Evolutionary conservation across 2,329 filamentous ascomycete species (phyloP), one percentile per base, ranked within the genome.

Genomic region (Diaporthe sp.): DNA sequence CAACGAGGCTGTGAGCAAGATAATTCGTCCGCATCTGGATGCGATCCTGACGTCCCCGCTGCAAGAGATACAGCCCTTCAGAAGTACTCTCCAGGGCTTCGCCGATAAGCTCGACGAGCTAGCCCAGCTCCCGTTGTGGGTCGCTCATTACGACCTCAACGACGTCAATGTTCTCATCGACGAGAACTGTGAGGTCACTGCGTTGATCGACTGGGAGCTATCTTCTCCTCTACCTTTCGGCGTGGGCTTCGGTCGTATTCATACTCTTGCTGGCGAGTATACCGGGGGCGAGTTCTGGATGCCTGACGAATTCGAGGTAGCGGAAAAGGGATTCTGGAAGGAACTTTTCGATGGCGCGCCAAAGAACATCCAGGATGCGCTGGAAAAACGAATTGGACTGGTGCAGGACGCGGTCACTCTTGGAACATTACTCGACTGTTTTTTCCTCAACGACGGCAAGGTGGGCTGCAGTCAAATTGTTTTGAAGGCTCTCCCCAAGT

Each of bases 201-300:
- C 35, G 15, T 25, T 60, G 33, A 60, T 60, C 35, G 57, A 60
- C n/a, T 60, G 57, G 57, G 57, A 60, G n/a, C n/a, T 40, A 13
- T 60, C 57, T 9, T n/a, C 57, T 5, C 35, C 57, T 9, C 35
- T 60, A 17, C 57, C 57, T 38, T 60, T 60, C 35, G 57, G 57
- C 7, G 35, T 19, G 22, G 57, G 57, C 4, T 38, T 60, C 35
- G 57, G 57, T 7, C 57, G 57, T n/a, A 60, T 40, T 15, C 57
- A 60, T 35, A 60, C 35, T 17, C 22, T 60, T 25, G 57, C 57
- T n/a, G 57, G 57, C 35, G 57, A 60, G 19, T 60, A 15, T 5
- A 60, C 57, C 33, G 57, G 35, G 19, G 57, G 57, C n/a, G 33
- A 60, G 35, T 60, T 40, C n/a, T 60, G 57, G 57, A 28, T 60